Base-by-base conservation (phyloP, 2,329 filamentous ascomycete species). In the Akanthomyces uredinophilus region DNA sequence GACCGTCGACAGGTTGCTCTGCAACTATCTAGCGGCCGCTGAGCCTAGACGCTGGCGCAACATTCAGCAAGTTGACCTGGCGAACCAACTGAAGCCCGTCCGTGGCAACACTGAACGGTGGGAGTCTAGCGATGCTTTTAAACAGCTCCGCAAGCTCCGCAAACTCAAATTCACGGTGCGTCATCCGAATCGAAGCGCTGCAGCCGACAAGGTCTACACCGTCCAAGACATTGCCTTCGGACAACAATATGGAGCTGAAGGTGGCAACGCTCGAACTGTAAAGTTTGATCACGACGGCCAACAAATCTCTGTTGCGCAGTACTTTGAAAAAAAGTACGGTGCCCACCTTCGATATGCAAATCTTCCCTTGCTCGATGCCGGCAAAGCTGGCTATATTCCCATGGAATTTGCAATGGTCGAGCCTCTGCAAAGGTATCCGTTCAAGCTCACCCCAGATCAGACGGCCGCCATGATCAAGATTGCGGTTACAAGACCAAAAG, bases 391-490 rank as follows among this genome's bases (percentile, higher is more conserved):
- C 0, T 72, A 75, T 4, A 87, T 88, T 65, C 87, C 87, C 0
- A 82, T 89, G 75, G 87, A 90, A 66, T 71, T 86, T 4, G 85
- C 83, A 60, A 74, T 75, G 10, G 66, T 87, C 7, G 69, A 78
- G 41, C 73, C 77, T 0, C 81, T 84, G 70, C 87, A 89, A 70
- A 78, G 83, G 0, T 90, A 88, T 66, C 77, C 78, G 0, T 88
- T 78, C 75, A 90, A 89, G 73, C 72, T 90, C 1, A 82, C 82
- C 59, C 78, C 82, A 0, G 71, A 76, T 0, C 81, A 96, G 76
- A 97, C 94, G 0, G 78, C 88, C 0, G 77, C 83, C 5, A 99
- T 99, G 95, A 97, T 99, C 78, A 94, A 90, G 73, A 92, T 94
- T 69, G 93, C 94, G 0, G 94, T 96, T 5, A 91, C 89, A 6